Conservation (phyloP, 228 moss, liverwort and hornwort genomes). For the Sphagnum fallax region DNA sequence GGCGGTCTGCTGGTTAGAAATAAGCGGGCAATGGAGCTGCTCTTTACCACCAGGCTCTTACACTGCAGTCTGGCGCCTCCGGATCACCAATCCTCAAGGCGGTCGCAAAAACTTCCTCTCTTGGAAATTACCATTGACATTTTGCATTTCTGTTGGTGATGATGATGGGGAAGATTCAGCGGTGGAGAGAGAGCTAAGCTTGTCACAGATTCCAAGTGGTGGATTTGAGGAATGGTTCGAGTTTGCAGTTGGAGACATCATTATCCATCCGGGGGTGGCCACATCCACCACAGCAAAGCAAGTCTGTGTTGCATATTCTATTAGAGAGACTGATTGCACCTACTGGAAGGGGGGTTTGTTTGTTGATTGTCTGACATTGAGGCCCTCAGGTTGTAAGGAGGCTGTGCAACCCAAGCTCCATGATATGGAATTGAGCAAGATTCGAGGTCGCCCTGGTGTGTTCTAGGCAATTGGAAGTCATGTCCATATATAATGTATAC, state of each 20-base stretch:
- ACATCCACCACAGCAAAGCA: slow-evolving; percentile 16
- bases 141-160: slow-evolving; percentile 17
- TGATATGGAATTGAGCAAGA: slow-evolving; percentile 9
- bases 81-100: slow-evolving; percentile 37
- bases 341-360: slow-evolving; percentile 46
- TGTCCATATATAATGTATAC: no score
- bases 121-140: slow-evolving; percentile 34
- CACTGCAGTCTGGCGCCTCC: slow-evolving; percentile 32
- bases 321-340: slow-evolving; percentile 22
- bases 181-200: slow-evolving; percentile 26
- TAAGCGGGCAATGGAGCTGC: slow-evolving; percentile 39
- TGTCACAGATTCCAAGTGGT: slow-evolving; percentile 14
- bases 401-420: slow-evolving; percentile 10
- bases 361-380: slow-evolving; percentile 31
- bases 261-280: slow-evolving; percentile 8
- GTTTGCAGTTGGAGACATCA: slow-evolving; percentile 38
- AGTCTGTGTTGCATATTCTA: slow-evolving; percentile 18
- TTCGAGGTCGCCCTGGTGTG: slow-evolving; percentile 21
- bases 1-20: slow-evolving; percentile 31
- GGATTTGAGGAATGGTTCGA: slow-evolving; percentile 36
- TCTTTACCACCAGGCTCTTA: slow-evolving; percentile 30
- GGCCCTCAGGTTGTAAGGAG: slow-evolving; percentile 11
- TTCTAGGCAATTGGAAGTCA: slow-evolving; percentile 6
- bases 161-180: slow-evolving; percentile 5
- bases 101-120: slow-evolving; percentile 26